These are phyloP conservation scores for Neurospora crassa DNA, from an alignment of 2,329 filamentous ascomycete genomes.

Conservation along the genomic window DNA sequence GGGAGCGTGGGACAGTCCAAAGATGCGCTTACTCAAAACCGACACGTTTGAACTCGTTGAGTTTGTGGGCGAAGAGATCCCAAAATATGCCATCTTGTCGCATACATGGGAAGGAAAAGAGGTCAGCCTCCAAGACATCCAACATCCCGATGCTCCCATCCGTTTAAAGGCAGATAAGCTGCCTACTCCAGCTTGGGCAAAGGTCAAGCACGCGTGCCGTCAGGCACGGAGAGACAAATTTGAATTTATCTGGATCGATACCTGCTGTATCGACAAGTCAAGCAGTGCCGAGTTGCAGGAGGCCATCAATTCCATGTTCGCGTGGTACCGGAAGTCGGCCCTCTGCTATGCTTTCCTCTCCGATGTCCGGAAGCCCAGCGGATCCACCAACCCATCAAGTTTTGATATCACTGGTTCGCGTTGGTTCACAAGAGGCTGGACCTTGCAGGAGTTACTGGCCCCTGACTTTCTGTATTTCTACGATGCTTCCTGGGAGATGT, in stretches of 20 bases:
- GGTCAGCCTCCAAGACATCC: slow-evolving; percentile 7
- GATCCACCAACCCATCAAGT: not conserved
- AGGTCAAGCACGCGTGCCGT: not conserved
- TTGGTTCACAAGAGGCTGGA: slow-evolving; percentile 8
- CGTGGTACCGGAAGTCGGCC: slow-evolving; percentile 2
- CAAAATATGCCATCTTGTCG: slow-evolving; percentile 9
- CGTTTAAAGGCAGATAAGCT: not conserved
- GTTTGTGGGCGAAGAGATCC: not conserved
- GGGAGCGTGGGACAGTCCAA: not conserved
- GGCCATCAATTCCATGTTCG: slow-evolving; percentile 8
- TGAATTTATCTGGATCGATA: slow-evolving; percentile 5
- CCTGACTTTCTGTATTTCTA: not conserved
- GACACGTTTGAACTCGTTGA: slow-evolving; percentile 10
- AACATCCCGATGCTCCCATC: not conserved
- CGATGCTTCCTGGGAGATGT: not conserved
- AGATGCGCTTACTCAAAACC: slow-evolving; percentile 9
- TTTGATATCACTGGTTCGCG: not conserved
- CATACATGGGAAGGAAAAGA: slow-evolving; percentile 9
- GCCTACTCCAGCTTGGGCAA: not conserved
- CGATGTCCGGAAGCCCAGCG: not conserved
- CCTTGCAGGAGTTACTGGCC: slow-evolving; percentile 2
- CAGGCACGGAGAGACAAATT: not conserved
- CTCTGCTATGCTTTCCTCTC: slow-evolving; percentile 7
- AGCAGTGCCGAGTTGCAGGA: slow-evolving; percentile 6
- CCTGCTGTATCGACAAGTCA: slow-evolving; percentile 7